Conservation (phyloP, 2,329 filamentous ascomycete genomes). For the Lecanosticta acicola region DNA sequence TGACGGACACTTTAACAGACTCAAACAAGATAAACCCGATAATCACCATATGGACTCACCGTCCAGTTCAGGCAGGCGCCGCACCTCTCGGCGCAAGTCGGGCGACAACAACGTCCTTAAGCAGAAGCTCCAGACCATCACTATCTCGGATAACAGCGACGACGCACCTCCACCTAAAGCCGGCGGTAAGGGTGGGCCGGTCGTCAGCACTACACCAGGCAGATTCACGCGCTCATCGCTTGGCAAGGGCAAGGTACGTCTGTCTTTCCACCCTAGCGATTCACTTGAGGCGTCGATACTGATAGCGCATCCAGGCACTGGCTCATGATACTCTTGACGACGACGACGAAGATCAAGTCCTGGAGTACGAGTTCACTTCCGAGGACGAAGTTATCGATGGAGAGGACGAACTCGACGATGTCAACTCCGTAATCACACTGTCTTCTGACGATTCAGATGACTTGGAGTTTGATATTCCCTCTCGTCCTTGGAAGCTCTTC, state of each 20-base stretch:
- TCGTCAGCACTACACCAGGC: neutral
- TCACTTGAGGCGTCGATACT: neutral
- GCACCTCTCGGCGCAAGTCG: conserved; percentile 6
- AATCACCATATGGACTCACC: conserved; percentile 1
- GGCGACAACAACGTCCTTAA: conserved; percentile 15
- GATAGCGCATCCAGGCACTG: conserved; percentile 4
- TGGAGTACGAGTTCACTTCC: conserved; percentile 18
- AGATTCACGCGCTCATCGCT: neutral
- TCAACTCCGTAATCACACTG: conserved; percentile 21
- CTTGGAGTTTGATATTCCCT: conserved; percentile 5
- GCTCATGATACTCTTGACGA: neutral
- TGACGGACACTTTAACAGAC: too few species aligned
- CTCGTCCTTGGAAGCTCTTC: conserved; percentile 25
- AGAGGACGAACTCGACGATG: conserved; percentile 15
- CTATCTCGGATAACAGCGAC: conserved; percentile 9
- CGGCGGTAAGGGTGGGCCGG: neutral
- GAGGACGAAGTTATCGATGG: conserved; percentile 17
- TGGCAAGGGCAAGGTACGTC: neutral
- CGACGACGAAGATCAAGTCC: conserved; percentile 15
- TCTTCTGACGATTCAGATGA: conserved; percentile 17
- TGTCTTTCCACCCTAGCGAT: too few species aligned
- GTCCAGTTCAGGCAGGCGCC: conserved; percentile 2
- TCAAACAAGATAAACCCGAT: neutral
- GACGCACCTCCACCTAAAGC: neutral
- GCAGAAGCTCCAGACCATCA: conserved; percentile 10